Evolutionary conservation across 2,329 filamentous ascomycete species (phyloP).

Genomic region (Pyrenophora seminiperda): DNA sequence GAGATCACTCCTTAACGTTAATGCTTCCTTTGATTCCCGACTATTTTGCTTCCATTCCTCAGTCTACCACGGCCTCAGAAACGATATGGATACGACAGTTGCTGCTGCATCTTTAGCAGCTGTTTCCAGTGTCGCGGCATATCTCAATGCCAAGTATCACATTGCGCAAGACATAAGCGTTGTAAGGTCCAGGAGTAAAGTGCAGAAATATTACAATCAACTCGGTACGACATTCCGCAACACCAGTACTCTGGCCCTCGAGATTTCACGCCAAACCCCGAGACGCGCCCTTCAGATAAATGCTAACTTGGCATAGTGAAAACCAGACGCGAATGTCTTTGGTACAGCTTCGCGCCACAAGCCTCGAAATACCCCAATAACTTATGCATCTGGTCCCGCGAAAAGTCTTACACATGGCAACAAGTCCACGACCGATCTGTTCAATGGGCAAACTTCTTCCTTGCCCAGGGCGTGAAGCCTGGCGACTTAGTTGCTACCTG

Average conservation of each 20-base stretch:
- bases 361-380: slow-evolving; percentile 48
- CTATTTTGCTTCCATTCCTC: not conserved
- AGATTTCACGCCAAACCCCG: too few relatives aligned
- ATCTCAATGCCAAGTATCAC: slow-evolving; percentile 72
- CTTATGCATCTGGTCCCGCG: slow-evolving; percentile 69
- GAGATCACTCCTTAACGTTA: slow-evolving; percentile 1
- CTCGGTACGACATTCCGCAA: slow-evolving; percentile 26
- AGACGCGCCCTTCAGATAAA: not conserved
- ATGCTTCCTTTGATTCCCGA: not conserved
- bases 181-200: slow-evolving; percentile 53
- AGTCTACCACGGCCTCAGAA: not conserved
- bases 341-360: slow-evolving; percentile 36
- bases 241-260: too few relatives aligned
- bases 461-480: slow-evolving; percentile 60
- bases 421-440: slow-evolving; percentile 36
- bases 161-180: slow-evolving; percentile 63
- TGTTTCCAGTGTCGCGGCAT: slow-evolving; percentile 55
- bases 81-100: slow-evolving; percentile 26
- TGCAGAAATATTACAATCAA: slow-evolving; percentile 28
- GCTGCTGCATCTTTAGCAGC: slow-evolving; percentile 39
- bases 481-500: slow-evolving; percentile 69
- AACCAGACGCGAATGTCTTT: slow-evolving; percentile 43
- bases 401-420: slow-evolving; percentile 51
- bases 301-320: slow-evolving; percentile 40
- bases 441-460: slow-evolving; percentile 40